These are phyloP conservation scores for Coemansia sp. DNA, from an alignment of 192 early-diverging fungal species.

Conservation along the genomic window DNA sequence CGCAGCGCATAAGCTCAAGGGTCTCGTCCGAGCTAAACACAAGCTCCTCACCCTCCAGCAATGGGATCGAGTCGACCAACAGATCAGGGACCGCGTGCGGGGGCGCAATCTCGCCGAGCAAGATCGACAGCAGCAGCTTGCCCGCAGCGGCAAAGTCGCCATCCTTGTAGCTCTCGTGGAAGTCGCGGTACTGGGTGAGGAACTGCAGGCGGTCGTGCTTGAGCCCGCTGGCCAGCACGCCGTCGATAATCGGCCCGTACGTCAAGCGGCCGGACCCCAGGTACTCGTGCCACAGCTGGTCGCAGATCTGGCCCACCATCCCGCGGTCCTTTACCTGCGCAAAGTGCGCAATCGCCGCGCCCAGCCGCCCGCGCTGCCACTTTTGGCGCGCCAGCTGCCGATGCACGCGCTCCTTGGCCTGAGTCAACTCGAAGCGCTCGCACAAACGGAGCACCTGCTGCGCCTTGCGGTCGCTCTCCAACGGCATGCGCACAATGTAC, in stretches of 20 bases:
- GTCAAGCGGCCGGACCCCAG: slow-evolving; percentile 46
- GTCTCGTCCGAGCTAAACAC: slow-evolving; percentile 61
- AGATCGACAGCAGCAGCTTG: slow-evolving; percentile 42
- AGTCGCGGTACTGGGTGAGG: slow-evolving; percentile 58
- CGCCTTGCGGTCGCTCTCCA: slow-evolving; percentile 52
- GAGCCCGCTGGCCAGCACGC: slow-evolving; percentile 22
- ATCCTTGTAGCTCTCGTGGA: slow-evolving; percentile 54
- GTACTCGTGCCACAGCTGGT: slow-evolving; percentile 57
- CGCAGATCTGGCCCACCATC: slow-evolving; percentile 54
- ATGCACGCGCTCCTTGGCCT: slow-evolving; percentile 41
- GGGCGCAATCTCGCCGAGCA: slow-evolving; percentile 54
- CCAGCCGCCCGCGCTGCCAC: slow-evolving; percentile 56
- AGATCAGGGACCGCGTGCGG: slow-evolving; percentile 51
- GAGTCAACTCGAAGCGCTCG: slow-evolving; percentile 30
- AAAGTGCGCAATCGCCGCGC: slow-evolving; percentile 64
- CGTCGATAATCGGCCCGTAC: slow-evolving; percentile 44
- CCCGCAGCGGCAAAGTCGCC: slow-evolving; percentile 40
- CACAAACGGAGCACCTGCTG: slow-evolving; percentile 58
- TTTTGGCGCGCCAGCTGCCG: slow-evolving; percentile 51
- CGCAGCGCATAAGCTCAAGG: slow-evolving; percentile 62
- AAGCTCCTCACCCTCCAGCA: slow-evolving; percentile 58
- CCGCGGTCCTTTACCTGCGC: slow-evolving; percentile 49
- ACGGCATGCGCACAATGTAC: slow-evolving; percentile 50
- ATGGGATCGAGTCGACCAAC: slow-evolving; percentile 61
- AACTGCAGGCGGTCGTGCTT: slow-evolving; percentile 55